A percentile compares a stretch with the other conserved stretches of the same genome.
Conservation (phyloP, 2,329 filamentous ascomycete species). For the Phoma sp. region DNA sequence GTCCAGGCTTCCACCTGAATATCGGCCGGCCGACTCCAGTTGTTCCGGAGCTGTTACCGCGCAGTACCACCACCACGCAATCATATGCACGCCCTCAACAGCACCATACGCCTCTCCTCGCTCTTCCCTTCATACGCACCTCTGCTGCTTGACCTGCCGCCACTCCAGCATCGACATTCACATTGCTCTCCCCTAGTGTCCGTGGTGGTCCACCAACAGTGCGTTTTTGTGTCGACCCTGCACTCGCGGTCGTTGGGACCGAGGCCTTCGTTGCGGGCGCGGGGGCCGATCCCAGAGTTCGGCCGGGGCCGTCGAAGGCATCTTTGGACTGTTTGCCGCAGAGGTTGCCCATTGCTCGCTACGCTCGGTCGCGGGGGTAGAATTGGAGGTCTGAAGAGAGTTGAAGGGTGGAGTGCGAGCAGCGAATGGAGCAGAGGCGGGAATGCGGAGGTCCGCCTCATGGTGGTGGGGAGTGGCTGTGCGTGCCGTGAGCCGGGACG, state of each 20-base stretch:
- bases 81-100: conserved; percentile 29
- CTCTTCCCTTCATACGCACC: conserved; percentile 63
- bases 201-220: conserved; percentile 59
- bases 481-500: conserved; percentile 16
- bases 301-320: conserved; percentile 75
- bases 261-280: conserved; percentile 54
- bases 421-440: conserved; percentile 25
- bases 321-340: conserved; percentile 73
- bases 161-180: conserved; percentile 67
- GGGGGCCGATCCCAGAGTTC: conserved; percentile 69
- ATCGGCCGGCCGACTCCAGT: neutral
- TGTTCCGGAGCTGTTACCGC: neutral
- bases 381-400: neutral
- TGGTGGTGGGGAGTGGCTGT: conserved; percentile 25
- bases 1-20: neutral
- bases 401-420: conserved; percentile 1
- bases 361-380: conserved; percentile 22
- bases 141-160: conserved; percentile 85
- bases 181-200: conserved; percentile 65
- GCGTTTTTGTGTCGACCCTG: conserved; percentile 45
- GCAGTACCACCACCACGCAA: neutral
- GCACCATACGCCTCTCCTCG: conserved; percentile 11
- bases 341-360: conserved; percentile 76
- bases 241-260: conserved; percentile 40
- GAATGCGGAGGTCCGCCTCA: conserved; percentile 34